A percentile compares a stretch with the other conserved stretches of the same genome.
These are phyloP conservation scores for Penicillium frequentans DNA, from an alignment of 2,329 filamentous ascomycete genomes.

Conservation along the genomic window DNA sequence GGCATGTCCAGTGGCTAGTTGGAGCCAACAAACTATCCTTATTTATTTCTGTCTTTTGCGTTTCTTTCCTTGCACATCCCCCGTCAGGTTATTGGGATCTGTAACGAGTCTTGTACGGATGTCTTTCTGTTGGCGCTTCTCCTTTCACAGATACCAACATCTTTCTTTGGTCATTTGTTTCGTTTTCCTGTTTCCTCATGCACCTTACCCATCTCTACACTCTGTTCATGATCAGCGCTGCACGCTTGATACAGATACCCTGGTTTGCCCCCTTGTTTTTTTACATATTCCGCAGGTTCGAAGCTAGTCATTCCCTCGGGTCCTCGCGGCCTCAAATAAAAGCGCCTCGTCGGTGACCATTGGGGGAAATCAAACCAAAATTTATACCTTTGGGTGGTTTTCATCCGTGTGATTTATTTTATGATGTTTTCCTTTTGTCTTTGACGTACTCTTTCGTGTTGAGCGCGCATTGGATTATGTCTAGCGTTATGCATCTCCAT, in stretches of 20 bases:
- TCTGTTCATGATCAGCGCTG: constrained; percentile 28
- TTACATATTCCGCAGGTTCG: constrained; percentile 34
- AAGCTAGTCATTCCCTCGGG: constrained; percentile 28
- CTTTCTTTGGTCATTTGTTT: constrained; percentile 6
- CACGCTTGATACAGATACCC: constrained; percentile 35
- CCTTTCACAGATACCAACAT: constrained; percentile 25
- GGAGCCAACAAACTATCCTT: background rate
- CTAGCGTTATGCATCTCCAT: constrained; percentile 19
- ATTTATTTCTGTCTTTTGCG: background rate
- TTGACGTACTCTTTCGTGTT: constrained; percentile 4
- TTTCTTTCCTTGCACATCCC: background rate
- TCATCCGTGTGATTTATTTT: background rate
- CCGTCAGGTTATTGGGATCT: background rate
- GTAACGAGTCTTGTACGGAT: background rate
- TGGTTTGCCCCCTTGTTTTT: constrained; percentile 20
- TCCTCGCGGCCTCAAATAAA: background rate
- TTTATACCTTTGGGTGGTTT: constrained; percentile 11
- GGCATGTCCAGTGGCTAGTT: constrained; percentile 32
- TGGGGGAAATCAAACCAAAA: constrained; percentile 11
- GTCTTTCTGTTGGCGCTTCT: constrained; percentile 7
- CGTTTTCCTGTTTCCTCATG: constrained; percentile 1
- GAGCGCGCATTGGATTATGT: constrained; percentile 19
- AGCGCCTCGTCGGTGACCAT: constrained; percentile 1
- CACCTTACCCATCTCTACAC: background rate
- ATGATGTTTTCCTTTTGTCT: constrained; percentile 2